Base-by-base conservation (phyloP, 805 yeast genomes). In the Metschnikowia peoriensis region DNA sequence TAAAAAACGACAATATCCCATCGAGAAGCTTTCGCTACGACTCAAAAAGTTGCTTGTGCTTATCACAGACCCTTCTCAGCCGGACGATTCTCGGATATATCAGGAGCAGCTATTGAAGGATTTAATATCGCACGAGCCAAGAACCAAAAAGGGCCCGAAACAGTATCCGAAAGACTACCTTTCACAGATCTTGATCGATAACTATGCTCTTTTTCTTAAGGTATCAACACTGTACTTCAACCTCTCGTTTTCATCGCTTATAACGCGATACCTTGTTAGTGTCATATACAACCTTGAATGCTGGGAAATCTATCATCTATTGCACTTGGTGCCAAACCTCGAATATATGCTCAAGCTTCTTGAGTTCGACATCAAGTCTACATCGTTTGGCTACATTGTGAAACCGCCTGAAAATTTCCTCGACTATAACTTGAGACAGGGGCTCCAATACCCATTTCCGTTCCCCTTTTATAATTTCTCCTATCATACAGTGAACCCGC, bases 391-490 rank as follows among this genome's bases (percentile, higher is more conserved):
- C 0, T 66, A 71, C 10, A 52, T 75, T 16, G 69, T 75, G 17
- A 62, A 61, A 46, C 79, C 79, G 2, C 79, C 79, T 0, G 62
- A 62, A 29, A 74, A 73, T 56, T 72, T 62, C 54, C 52, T 74
- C 54, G 65, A 61, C 37, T 66, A 66, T 46, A 62, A 66, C 27
- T 66, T 75, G 70, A 61, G 68, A 40, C 70, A 66, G 52, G 79
- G 79, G 1, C 70, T 73, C 47, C 75, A 71, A 50, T 75, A 71
- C 53, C 77, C 79, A 27, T 73, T 71, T 52, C 79, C 79, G 7
- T 75, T 69, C 52, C 78, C 79, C 37, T 75, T 73, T 52, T 75
- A 75, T 61, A 75, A 75, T 50, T 75, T 66, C 58, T 73, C 78
- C 7, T 74, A 72, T 58, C 79, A 75, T 54, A 60, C 72, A 4